phyloP scores from a whole-genome alignment of 2,329 filamentous ascomycete species.

The Calcarisporium arbuscula region DNA sequence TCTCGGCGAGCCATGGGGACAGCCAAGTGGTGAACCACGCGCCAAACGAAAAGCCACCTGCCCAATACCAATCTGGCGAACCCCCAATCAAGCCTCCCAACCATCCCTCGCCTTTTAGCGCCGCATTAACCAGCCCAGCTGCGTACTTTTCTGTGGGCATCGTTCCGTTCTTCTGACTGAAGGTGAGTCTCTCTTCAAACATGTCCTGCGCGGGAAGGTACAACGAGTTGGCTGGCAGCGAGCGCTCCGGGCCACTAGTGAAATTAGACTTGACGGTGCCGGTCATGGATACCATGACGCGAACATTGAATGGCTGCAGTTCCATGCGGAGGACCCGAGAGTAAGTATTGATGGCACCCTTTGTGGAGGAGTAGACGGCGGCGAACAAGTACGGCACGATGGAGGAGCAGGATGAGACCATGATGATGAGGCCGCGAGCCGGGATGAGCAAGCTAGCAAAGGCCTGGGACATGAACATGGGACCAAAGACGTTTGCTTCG shows the following conservation, averaged over 20 bases:
- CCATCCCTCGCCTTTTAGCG: constrained; percentile 32
- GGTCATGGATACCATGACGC: constrained; percentile 51
- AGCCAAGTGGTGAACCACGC: constrained; percentile 21
- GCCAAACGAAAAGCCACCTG: constrained; percentile 21
- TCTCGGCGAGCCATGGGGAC: constrained; percentile 22
- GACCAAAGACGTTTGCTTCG: constrained; percentile 51
- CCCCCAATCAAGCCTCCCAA: constrained; percentile 25
- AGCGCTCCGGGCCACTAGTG: constrained; percentile 31
- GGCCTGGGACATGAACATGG: constrained; percentile 48
- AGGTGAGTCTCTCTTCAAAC: constrained; percentile 39
- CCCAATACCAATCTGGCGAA: constrained; percentile 28
- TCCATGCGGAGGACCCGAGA: constrained; percentile 48
- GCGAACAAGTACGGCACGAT: constrained; percentile 47
- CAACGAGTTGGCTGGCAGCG: constrained; percentile 38
- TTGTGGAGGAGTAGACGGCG: constrained; percentile 48
- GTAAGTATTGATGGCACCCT: constrained; percentile 47
- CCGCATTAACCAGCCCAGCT: constrained; percentile 32
- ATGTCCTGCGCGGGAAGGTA: constrained; percentile 40
- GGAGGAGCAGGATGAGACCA: constrained; percentile 47
- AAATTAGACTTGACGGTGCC: constrained; percentile 48
- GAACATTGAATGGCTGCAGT: constrained; percentile 46
- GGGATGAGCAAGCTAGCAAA: constrained; percentile 44
- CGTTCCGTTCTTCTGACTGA: constrained; percentile 41
- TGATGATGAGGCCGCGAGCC: constrained; percentile 45
- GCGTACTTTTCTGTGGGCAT: constrained; percentile 40